phyloP scores from a whole-genome alignment of 208 protist species.

The Borovskyia barvae region DNA sequence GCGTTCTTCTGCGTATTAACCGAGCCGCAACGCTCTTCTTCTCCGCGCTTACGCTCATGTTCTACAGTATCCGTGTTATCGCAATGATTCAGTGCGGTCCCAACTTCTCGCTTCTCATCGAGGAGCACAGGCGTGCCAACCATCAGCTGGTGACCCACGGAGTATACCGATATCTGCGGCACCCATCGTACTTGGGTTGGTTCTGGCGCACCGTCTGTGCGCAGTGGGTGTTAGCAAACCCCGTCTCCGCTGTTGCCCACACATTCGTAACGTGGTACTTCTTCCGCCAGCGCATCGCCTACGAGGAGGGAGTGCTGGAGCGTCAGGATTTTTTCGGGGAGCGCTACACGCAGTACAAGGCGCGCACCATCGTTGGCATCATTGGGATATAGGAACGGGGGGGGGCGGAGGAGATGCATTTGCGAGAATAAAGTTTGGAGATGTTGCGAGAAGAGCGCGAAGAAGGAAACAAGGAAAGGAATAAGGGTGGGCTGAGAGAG shows the following conservation, averaged over 20 bases:
- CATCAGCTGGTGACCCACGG: constrained; percentile 91
- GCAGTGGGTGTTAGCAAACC: constrained; percentile 94
- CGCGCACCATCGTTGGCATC: constrained; percentile 78
- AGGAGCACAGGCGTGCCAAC: constrained; percentile 40
- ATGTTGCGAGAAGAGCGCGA: too few relatives aligned
- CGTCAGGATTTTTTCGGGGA: constrained; percentile 87
- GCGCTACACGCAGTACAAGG: constrained; percentile 80
- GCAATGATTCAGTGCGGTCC: constrained; percentile 80
- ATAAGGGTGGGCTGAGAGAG: too few relatives aligned
- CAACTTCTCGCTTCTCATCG: constrained; percentile 87
- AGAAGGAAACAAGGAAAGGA: too few relatives aligned
- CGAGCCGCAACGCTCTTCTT: constrained; percentile 25
- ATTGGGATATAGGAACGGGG: too few relatives aligned
- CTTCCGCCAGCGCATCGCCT: constrained; percentile 87
- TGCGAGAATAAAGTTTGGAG: too few relatives aligned
- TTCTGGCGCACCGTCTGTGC: constrained; percentile 91
- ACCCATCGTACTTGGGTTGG: constrained; percentile 96
- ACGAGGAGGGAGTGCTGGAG: constrained; percentile 84
- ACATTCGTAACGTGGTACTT: constrained; percentile 87
- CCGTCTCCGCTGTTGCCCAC: constrained; percentile 79
- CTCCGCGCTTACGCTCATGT: constrained; percentile 36
- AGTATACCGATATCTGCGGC: constrained; percentile 89
- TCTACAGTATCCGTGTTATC: constrained; percentile 71
- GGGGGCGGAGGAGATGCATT: too few relatives aligned
- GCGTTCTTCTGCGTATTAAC: constrained; percentile 43